Evolutionary conservation across 2,329 filamentous ascomycete species (phyloP).

Genomic region (Diaporthe amygdali): DNA sequence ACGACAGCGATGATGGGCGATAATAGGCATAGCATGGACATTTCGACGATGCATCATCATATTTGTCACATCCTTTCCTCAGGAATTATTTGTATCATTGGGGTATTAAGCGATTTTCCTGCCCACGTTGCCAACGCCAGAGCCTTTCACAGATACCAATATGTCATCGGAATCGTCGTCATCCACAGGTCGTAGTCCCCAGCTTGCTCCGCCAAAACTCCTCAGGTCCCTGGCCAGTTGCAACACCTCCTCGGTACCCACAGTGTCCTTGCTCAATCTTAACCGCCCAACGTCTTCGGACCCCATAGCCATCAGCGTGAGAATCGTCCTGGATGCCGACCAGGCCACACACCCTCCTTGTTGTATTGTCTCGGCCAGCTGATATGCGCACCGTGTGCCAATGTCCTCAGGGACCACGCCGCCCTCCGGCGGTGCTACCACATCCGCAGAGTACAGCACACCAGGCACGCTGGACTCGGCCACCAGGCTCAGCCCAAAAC

Average conservation of each 20-base stretch:
- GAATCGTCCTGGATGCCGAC: conserved; percentile 73
- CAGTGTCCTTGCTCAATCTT: conserved; percentile 78
- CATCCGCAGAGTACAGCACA: conserved; percentile 87
- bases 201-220: conserved; percentile 87
- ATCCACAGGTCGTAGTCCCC: conserved; percentile 81
- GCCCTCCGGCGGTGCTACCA: conserved; percentile 75
- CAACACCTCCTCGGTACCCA: conserved; percentile 82
- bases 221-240: conserved; percentile 83
- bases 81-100: conserved; percentile 7
- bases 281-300: conserved; percentile 92
- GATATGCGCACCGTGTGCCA: conserved; percentile 85
- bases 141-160: conserved; percentile 88
- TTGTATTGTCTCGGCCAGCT: conserved; percentile 82
- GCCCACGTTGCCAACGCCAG: conserved; percentile 92
- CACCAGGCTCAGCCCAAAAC: conserved; percentile 89
- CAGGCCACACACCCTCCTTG: conserved; percentile 82
- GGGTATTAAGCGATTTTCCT: conserved; percentile 74
- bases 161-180: conserved; percentile 74
- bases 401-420: conserved; percentile 89
- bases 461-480: conserved; percentile 86
- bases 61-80: conserved; percentile 32
- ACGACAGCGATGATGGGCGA: conserved; percentile 26
- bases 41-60: conserved; percentile 30
- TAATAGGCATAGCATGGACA: conserved; percentile 11
- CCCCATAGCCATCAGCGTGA: conserved; percentile 97